Evolutionary conservation across 2,329 filamentous ascomycete species (phyloP), one percentile per base, ranked within the genome.

Genomic region (Monosporascus sp.): DNA sequence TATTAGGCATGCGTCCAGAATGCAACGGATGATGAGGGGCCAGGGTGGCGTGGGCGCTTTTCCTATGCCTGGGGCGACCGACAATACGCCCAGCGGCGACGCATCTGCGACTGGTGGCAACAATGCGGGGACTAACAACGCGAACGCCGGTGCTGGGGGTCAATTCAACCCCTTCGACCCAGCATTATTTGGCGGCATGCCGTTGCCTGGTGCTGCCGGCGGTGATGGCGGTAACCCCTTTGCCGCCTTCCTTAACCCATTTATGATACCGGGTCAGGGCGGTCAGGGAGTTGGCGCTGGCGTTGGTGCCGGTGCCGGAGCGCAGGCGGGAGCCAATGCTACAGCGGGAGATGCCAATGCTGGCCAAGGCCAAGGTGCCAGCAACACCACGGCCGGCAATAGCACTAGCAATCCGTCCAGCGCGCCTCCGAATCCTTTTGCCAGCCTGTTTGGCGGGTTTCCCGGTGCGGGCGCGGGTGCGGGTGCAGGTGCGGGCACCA

Each of bases 41-140:
- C 70, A 67, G 51, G 54, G 72, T 51, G 75, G 74, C 48, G 77
- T 71, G 54, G 74, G 71, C 53, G 74, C 83, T 5, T 97, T 99
- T 68, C 92, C 94, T 14, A 93, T 93, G 48, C 94, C 94, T 2
- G 94, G 94, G 8, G 85, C 88, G 20, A 97, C 93, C 37, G 91
- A 97, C 70, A 95, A 84, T 31, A 96, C 91, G 3, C 85, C 83
- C 1, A 70, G 74, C n/a, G 77, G 75, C 53, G 65, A 65, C 54
- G 60, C 70, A 64, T 61, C 67, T 42, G 41, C 41, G 41, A 6
- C 41, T 24, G 60, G 67, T 37, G 62, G 59, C 20, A 65, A 60
- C 37, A 65, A 57, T 37, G 49, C 52, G 2, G 62, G 64, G 47
- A 64, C 56, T 67, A 72, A 70, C 54, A 69, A 69, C 54, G 70